Evolutionary conservation across 768 basidiomycete species (phyloP).

Genomic region (Termitomyces sp.): DNA sequence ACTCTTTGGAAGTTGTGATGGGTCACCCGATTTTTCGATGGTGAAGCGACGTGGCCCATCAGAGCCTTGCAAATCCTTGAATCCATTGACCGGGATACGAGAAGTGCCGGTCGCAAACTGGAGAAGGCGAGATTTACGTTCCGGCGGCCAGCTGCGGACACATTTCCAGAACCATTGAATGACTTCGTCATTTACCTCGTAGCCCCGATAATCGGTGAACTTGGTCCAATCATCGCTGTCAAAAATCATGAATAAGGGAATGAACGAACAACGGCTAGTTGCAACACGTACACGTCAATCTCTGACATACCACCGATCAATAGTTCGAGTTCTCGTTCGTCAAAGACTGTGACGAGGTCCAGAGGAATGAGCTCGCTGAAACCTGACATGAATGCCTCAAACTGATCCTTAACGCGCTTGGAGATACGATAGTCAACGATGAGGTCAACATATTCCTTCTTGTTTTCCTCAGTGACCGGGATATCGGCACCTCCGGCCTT

Average conservation of each 20-base stretch:
- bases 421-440: constrained; percentile 98
- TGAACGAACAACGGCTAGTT: not conserved
- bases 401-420: constrained; percentile 96
- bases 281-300: constrained; percentile 85
- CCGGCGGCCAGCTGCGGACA: constrained; percentile 95
- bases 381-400: constrained; percentile 99
- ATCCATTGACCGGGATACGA: constrained; percentile 96
- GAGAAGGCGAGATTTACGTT: constrained; percentile 92
- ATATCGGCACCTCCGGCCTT: constrained; percentile 84
- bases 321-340: constrained; percentile 95
- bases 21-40: constrained; percentile 97
- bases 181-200: constrained; percentile 91
- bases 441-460: constrained; percentile 94
- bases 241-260: not conserved
- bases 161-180: constrained; percentile 99
- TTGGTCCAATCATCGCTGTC: constrained; percentile 95
- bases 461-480: constrained; percentile 94
- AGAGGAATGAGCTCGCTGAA: constrained; percentile 99
- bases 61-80: constrained; percentile 97
- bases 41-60: constrained; percentile 97
- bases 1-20: constrained; percentile 93
- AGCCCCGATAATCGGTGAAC: constrained; percentile 98
- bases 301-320: constrained; percentile 99
- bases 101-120: constrained; percentile 98
- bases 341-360: constrained; percentile 96